Conservation (phyloP, 129 eudicot species). For the Chrysanthemum seticuspe region DNA sequence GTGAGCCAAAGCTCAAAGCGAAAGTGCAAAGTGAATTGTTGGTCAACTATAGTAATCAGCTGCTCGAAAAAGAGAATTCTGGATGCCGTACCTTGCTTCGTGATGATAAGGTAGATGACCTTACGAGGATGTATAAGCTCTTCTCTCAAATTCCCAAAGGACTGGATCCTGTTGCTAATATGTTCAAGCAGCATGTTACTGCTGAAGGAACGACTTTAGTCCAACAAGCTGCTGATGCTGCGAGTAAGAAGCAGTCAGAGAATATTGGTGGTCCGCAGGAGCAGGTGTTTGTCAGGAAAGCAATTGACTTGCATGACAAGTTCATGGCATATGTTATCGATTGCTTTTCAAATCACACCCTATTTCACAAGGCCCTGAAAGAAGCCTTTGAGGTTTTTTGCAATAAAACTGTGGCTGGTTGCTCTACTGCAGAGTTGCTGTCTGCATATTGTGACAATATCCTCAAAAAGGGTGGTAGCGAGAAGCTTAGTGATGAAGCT, state of each 20-base stretch:
- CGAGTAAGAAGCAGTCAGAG: constrained; percentile 53
- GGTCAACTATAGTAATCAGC: constrained; percentile 46
- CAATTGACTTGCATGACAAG: constrained; percentile 70
- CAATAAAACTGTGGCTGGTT: constrained; percentile 62
- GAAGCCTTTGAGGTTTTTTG: constrained; percentile 71
- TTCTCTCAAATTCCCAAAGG: constrained; percentile 58
- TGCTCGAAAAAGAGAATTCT: constrained; percentile 82
- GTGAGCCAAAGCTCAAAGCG: constrained; percentile 80
- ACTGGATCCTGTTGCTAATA: constrained; percentile 69
- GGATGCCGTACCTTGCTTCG: constrained; percentile 73
- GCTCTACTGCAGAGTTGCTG: constrained; percentile 63
- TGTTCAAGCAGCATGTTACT: constrained; percentile 76
- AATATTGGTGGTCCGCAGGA: constrained; percentile 64
- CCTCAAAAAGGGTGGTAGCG: constrained; percentile 76
- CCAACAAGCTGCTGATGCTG: constrained; percentile 79
- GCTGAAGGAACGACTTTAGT: constrained; percentile 72
- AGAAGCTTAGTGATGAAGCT: constrained; percentile 72
- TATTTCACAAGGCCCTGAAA: constrained; percentile 73
- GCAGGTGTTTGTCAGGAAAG: constrained; percentile 60
- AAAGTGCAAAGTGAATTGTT: constrained; percentile 69
- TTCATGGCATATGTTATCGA: constrained; percentile 53
- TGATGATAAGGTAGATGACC: constrained; percentile 84
- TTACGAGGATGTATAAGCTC: constrained; percentile 80
- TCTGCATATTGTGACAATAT: constrained; percentile 72
- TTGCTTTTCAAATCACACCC: constrained; percentile 52